Percentiles rank a stretch among this genome's conserved stretches.
phyloP scores from a whole-genome alignment of 306 rosid species.

The Nissolia schottii region DNA sequence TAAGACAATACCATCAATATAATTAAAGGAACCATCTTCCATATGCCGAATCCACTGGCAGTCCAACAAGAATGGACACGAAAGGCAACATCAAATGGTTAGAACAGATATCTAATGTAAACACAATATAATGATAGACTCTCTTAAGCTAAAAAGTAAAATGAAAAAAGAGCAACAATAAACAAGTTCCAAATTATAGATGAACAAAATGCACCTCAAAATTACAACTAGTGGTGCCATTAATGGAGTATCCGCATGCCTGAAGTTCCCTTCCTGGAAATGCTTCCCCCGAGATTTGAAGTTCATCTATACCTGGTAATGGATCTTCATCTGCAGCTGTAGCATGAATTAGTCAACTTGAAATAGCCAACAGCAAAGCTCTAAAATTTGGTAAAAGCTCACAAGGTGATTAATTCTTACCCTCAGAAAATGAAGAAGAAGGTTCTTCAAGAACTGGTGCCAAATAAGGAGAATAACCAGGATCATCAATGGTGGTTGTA shows the following conservation, averaged over 20 bases:
- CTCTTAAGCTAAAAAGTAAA: conserved; percentile 11
- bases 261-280: conserved; percentile 87
- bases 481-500: conserved; percentile 60
- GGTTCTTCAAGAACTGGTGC: conserved; percentile 91
- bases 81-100: conserved; percentile 17
- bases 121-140: not conserved
- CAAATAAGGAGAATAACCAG: conserved; percentile 60
- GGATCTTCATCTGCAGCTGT: conserved; percentile 96
- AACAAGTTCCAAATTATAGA: conserved; percentile 15
- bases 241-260: conserved; percentile 77
- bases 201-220: conserved; percentile 68
- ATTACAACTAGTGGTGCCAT: conserved; percentile 94
- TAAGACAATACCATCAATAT: conserved; percentile 67
- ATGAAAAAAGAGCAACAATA: conserved; percentile 15
- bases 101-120: conserved; percentile 14
- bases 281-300: conserved; percentile 90
- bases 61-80: conserved; percentile 25
- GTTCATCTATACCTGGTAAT: conserved; percentile 79
- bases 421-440: conserved; percentile 94
- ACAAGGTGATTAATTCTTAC: conserved; percentile 33
- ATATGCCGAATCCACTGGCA: conserved; percentile 86
- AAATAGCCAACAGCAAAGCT: conserved; percentile 9
- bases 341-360: conserved; percentile 28
- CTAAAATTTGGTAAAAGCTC: not conserved
- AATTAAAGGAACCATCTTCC: conserved; percentile 89